A percentile compares a stretch with the other conserved stretches of the same genome.
Conservation (phyloP, 1,284 basidiomycete genomes). For the Rhodotorula sp. region DNA sequence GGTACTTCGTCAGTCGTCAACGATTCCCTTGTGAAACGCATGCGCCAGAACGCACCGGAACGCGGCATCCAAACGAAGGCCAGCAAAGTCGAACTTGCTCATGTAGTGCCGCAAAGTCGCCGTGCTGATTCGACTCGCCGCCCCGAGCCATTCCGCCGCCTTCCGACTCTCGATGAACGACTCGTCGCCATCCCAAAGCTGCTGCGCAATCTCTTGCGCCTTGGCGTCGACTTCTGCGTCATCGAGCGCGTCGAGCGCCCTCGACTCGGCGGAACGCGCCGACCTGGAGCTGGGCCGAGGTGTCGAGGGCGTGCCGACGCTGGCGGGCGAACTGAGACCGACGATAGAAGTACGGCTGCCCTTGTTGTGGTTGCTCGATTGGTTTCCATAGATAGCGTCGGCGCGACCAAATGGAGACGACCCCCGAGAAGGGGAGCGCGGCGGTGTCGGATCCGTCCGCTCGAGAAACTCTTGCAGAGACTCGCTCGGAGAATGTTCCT, state of each 20-base stretch:
- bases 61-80: conserved; percentile 77
- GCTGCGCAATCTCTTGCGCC: conserved; percentile 69
- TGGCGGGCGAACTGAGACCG: background rate
- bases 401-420: background rate
- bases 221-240: conserved; percentile 55
- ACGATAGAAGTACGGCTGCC: conserved; percentile 8
- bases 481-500: background rate
- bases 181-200: conserved; percentile 85
- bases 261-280: background rate
- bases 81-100: conserved; percentile 81
- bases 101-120: conserved; percentile 76
- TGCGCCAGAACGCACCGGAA: conserved; percentile 64
- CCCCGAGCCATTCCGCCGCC: conserved; percentile 93
- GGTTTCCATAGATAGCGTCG: background rate
- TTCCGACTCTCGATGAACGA: conserved; percentile 80
- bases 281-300: background rate
- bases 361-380: conserved; percentile 1
- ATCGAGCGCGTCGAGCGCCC: background rate
- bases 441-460: background rate
- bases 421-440: background rate
- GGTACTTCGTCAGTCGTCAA: background rate
- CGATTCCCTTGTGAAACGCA: background rate
- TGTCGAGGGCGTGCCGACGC: background rate
- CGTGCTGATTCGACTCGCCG: conserved; percentile 74
- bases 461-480: background rate